Base-by-base conservation (phyloP, 345 rosid species). In the Pistacia integerrima region DNA sequence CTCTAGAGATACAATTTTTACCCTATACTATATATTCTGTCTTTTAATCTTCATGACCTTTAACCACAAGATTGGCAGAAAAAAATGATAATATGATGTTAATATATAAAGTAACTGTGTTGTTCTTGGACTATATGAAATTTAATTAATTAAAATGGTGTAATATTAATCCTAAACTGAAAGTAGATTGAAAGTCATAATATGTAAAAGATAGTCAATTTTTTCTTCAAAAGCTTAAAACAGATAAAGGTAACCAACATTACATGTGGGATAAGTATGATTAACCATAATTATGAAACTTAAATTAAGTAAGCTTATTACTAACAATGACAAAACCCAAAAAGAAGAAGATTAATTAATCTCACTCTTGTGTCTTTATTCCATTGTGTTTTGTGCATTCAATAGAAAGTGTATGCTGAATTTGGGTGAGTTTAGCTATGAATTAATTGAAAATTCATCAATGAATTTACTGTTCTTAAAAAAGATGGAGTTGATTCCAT, bases 191-290 rank as follows among this genome's bases (percentile, higher is more conserved):
- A 41, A 41, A 41, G 46, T 41, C 8, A 41, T 41, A 41, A 41
- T 41, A 1, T 4, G 4, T 7, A 41, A 41, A 7, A 5, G 76
- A 48, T 11, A 60, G 76, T 61, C 67, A 46, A 14, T 16, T 49
- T 62, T 61, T 49, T 61, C 58, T 61, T 48, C 0, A 22, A 60
- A 51, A 51, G 67, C 25, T 73, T 48, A 22, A 16, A 1, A 13
- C 20, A 58, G 22, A 22, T 3, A 68, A 51, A 17, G 4, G 64
- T 25, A 20, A 17, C 36, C 65, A 58, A 73, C 76, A 62, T 62
- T 11, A 51, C 76, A 63, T 62, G 76, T 73, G 76, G 30, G 69
- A 63, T 63, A 18, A 62, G 59, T 18, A 30, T 62, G 58, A 62
- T 62, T 54, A 54, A 54, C 18, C 6, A 54, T 10, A 73, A 73